These are phyloP conservation scores for Eugenia klotzschiana DNA, from an alignment of 441 rosid genomes.

Conservation along the genomic window DNA sequence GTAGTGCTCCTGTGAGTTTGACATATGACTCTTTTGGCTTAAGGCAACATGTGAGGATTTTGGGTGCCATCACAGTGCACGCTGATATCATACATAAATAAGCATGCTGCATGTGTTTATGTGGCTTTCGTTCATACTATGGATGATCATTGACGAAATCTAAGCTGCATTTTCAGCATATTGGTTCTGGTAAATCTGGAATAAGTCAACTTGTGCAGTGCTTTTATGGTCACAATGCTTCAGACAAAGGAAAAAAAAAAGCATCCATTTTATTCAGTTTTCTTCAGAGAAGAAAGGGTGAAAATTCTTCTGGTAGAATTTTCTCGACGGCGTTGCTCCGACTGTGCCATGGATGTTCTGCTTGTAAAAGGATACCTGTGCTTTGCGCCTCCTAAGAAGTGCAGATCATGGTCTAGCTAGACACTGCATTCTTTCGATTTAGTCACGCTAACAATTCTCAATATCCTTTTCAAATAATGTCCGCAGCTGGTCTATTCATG, in stretches of 20 bases:
- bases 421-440: background rate
- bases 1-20: constrained; percentile 55
- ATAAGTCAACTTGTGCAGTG: background rate
- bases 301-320: background rate
- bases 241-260: background rate
- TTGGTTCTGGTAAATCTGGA: background rate
- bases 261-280: background rate
- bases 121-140: background rate
- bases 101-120: background rate
- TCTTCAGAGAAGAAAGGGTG: background rate
- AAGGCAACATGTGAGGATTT: background rate
- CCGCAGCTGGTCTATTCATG: background rate
- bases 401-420: background rate
- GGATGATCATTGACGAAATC: background rate
- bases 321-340: background rate
- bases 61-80: background rate
- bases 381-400: background rate
- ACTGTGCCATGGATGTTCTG: background rate
- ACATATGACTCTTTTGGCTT: background rate
- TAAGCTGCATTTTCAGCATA: background rate
- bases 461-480: background rate
- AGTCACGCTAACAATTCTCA: background rate
- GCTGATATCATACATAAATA: background rate
- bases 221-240: background rate
- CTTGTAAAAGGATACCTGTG: background rate